Evolutionary conservation across 2,329 filamentous ascomycete genomes (phyloP).

Genomic region (Beauveria sp.): DNA sequence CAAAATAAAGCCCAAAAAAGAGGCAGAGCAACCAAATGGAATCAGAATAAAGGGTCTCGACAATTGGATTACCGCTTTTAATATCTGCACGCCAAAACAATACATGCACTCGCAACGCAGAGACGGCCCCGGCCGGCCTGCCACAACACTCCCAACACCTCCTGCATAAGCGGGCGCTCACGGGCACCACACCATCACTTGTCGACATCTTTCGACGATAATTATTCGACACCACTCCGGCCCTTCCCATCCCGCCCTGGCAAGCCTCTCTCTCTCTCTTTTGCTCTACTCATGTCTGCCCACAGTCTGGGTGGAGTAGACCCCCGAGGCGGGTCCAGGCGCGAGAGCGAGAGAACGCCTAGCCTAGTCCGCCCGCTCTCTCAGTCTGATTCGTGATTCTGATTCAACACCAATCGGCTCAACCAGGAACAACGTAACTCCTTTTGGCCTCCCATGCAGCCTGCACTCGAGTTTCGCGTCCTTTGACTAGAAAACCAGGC

Average conservation of each 20-base stretch:
- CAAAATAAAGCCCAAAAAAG: not conserved
- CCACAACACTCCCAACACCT: not conserved
- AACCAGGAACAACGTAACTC: not conserved
- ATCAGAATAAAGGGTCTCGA: not conserved
- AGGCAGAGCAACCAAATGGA: not conserved
- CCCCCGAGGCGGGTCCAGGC: not conserved
- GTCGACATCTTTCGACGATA: no score
- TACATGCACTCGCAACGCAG: not conserved
- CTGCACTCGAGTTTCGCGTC: no score
- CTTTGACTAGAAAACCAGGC: not conserved
- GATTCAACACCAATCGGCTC: not conserved
- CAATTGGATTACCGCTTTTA: not conserved
- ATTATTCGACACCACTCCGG: not conserved
- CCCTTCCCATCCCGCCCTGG: not conserved
- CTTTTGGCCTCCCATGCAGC: no score
- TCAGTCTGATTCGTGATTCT: not conserved
- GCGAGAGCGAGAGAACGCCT: not conserved
- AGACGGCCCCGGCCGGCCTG: not conserved
- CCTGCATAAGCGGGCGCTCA: constrained; percentile 4
- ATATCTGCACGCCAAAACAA: not conserved
- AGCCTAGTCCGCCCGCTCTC: not conserved
- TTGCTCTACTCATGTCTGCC: not conserved
- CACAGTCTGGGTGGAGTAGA: not conserved
- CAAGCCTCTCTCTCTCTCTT: not conserved
- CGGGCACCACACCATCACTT: not conserved